These are phyloP conservation scores for Piper betle DNA, from an alignment of 164 flowering plant genomes.

Conservation along the genomic window DNA sequence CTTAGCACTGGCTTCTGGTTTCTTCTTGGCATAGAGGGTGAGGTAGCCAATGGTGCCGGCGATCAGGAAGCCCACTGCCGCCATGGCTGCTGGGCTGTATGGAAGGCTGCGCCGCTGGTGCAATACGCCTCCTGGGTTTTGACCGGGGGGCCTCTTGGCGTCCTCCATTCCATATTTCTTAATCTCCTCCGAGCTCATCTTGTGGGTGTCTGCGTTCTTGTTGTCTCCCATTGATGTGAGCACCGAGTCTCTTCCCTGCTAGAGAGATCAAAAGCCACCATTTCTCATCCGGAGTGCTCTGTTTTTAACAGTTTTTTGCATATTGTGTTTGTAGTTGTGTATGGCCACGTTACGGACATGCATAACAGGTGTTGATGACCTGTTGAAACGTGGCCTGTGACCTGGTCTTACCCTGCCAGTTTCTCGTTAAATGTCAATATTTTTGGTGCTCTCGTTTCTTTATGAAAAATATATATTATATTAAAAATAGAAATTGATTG, in stretches of 20 bases:
- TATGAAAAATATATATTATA: too few relatives aligned
- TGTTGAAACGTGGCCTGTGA: neutral
- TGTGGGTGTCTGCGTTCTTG: constrained; percentile 4
- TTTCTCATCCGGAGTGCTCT: neutral
- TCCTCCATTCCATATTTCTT: constrained; percentile 4
- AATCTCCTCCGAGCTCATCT: neutral
- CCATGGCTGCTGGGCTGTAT: constrained; percentile 4
- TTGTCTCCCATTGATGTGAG: neutral
- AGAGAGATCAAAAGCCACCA: neutral
- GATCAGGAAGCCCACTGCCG: constrained; percentile 4
- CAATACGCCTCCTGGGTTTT: constrained; percentile 6
- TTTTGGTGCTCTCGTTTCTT: too few relatives aligned
- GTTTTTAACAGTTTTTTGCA: neutral
- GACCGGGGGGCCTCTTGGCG: constrained; percentile 7
- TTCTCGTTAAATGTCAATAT: too few relatives aligned
- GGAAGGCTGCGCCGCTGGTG: constrained; percentile 12
- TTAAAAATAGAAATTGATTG: too few relatives aligned
- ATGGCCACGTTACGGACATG: neutral
- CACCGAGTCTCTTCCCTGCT: neutral
- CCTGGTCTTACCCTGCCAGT: neutral
- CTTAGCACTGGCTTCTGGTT: constrained; percentile 6
- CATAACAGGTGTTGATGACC: neutral
- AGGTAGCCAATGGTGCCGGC: constrained; percentile 6
- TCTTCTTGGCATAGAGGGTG: constrained; percentile 9
- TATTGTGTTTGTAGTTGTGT: neutral